Evolutionary conservation across 306 rosid species (phyloP).

Genomic region (Lupinus albus): DNA sequence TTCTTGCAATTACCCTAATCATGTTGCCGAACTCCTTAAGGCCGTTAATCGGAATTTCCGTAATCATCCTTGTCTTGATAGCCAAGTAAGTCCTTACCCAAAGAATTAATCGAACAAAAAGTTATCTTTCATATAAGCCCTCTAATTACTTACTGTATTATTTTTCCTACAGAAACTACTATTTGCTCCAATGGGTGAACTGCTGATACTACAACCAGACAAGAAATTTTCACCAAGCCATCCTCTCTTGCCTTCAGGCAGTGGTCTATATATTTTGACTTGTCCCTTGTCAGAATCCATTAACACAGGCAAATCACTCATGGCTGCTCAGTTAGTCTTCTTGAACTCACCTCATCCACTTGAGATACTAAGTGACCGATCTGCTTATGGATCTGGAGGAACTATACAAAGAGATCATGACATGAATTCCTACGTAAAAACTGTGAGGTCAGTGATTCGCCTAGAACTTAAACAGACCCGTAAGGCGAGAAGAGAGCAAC

Average conservation of each 20-base stretch:
- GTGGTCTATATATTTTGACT: constrained; percentile 62
- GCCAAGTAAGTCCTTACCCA: constrained; percentile 52
- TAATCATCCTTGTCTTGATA: constrained; percentile 65
- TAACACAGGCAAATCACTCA: constrained; percentile 51
- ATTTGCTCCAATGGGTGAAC: constrained; percentile 77
- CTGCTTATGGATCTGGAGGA: constrained; percentile 79
- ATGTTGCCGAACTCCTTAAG: constrained; percentile 64
- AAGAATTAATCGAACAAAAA: not conserved
- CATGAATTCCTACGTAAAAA: constrained; percentile 65
- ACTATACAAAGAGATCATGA: constrained; percentile 76
- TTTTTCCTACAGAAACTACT: constrained; percentile 53
- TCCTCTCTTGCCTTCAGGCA: constrained; percentile 72
- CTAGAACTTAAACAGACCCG: constrained; percentile 61
- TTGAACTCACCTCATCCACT: constrained; percentile 83
- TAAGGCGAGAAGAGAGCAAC: constrained; percentile 53
- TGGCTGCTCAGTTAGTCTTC: constrained; percentile 54
- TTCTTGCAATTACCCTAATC: constrained; percentile 76
- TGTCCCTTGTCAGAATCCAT: constrained; percentile 39
- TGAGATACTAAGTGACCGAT: constrained; percentile 65
- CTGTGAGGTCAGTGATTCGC: constrained; percentile 57
- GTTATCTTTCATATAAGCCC: not conserved
- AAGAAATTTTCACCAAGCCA: constrained; percentile 74
- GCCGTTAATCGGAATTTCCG: constrained; percentile 70
- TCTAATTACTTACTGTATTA: not conserved
- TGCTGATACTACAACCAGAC: constrained; percentile 75